phyloP scores from a whole-genome alignment of 192 early-diverging fungal genomes.

The Coemansia reversa region DNA sequence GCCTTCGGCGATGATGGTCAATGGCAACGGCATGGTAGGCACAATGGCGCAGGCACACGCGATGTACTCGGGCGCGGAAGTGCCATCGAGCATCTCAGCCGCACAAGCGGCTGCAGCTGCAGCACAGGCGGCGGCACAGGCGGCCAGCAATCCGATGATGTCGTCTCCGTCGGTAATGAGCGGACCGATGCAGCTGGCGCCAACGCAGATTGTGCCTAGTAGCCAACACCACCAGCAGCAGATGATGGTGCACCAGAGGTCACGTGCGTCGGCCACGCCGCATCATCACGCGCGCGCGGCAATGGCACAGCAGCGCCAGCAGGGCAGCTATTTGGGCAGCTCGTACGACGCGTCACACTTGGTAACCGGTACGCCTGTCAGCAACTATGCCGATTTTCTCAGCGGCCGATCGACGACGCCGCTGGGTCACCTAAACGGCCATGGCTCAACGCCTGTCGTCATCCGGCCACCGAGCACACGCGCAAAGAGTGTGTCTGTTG shows the following conservation, averaged over 20 bases:
- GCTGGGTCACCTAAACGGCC: conserved; percentile 41
- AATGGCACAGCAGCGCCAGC: conserved; percentile 72
- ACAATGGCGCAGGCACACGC: conserved; percentile 37
- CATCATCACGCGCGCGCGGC: conserved; percentile 91
- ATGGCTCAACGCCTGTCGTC: conserved; percentile 40
- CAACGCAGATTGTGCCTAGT: conserved; percentile 52
- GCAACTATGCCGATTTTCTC: conserved; percentile 51
- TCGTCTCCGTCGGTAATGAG: conserved; percentile 49
- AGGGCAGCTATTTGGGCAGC: conserved; percentile 40
- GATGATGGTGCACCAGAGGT: conserved; percentile 67
- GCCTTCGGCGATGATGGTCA: conserved; percentile 55
- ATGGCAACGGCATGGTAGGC: conserved; percentile 36
- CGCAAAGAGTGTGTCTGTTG: conserved; percentile 46
- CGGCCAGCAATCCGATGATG: conserved; percentile 48
- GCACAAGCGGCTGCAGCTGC: conserved; percentile 36
- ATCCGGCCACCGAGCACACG: conserved; percentile 51
- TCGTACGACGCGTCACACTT: conserved; percentile 33
- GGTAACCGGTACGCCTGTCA: conserved; percentile 43
- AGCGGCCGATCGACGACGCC: conserved; percentile 52
- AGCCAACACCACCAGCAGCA: conserved; percentile 75
- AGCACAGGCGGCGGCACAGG: conserved; percentile 21
- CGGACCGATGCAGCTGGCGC: conserved; percentile 51
- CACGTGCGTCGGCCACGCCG: conserved; percentile 73
- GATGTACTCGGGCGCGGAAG: conserved; percentile 42
- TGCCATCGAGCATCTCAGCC: conserved; percentile 30